These are phyloP conservation scores for Sporothrix protearum DNA, from an alignment of 2,329 filamentous ascomycete genomes.

Conservation along the genomic window DNA sequence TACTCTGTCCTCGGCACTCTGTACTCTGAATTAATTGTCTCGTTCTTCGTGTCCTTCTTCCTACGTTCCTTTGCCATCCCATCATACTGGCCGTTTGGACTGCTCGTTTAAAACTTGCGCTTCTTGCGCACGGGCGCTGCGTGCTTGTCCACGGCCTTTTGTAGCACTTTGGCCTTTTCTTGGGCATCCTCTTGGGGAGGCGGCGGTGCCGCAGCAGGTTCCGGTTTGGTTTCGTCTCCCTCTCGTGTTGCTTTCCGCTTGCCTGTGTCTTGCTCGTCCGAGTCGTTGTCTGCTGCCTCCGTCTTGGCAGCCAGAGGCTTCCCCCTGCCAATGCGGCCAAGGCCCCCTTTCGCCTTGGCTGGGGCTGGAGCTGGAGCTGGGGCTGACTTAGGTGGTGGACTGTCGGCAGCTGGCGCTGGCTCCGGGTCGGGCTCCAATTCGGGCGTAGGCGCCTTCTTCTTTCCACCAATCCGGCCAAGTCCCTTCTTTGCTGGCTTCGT, in stretches of 20 bases:
- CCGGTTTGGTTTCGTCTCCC: conserved; percentile 16
- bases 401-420: background rate
- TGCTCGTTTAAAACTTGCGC: conserved; percentile 45
- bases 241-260: background rate
- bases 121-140: conserved; percentile 54
- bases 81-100: background rate
- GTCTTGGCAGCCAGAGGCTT: background rate
- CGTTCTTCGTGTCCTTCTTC: background rate
- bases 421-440: background rate
- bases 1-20: no score
- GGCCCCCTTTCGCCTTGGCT: background rate
- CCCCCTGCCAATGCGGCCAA: background rate
- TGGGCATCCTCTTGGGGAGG: conserved; percentile 41
- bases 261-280: background rate
- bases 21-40: no score
- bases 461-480: conserved; percentile 44
- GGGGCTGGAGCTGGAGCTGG: no score
- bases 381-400: background rate
- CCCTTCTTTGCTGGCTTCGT: conserved; percentile 31
- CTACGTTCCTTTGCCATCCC: background rate
- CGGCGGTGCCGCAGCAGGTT: conserved; percentile 35
- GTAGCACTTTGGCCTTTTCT: conserved; percentile 50
- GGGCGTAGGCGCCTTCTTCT: background rate
- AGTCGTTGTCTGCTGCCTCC: conserved; percentile 23
- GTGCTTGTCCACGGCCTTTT: conserved; percentile 49